Evolutionary conservation across 371 early-diverging fungal genomes (phyloP).

Genomic region (Actinomucor elegans): DNA sequence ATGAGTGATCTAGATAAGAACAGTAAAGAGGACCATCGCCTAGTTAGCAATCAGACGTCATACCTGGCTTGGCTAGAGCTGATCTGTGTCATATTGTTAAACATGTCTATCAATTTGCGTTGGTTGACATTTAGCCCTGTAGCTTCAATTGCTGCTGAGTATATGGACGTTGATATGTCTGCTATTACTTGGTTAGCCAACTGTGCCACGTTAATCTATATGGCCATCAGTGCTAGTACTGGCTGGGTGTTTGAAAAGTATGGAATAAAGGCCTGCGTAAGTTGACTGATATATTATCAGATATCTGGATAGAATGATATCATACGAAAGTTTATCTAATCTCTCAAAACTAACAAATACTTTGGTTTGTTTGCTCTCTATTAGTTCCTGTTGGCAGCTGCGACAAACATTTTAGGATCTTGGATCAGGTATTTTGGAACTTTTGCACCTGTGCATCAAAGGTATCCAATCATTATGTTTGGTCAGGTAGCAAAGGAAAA

Average conservation of each 20-base stretch:
- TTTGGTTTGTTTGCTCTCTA: no score
- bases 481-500: constrained; percentile 19
- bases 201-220: constrained; percentile 24
- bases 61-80: constrained; percentile 21
- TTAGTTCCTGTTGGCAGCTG: constrained; percentile 20
- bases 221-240: constrained; percentile 16
- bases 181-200: constrained; percentile 25
- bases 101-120: constrained; percentile 20
- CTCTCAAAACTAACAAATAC: no score
- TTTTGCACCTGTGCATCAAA: constrained; percentile 21
- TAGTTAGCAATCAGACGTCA: constrained; percentile 4
- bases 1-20: no score
- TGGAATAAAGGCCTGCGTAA: constrained; percentile 23
- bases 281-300: neutral
- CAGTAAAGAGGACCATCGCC: no score
- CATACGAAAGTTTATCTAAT: no score
- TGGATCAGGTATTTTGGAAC: constrained; percentile 27
- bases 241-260: constrained; percentile 29
- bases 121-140: constrained; percentile 29
- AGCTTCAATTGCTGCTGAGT: constrained; percentile 11
- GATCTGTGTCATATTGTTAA: constrained; percentile 7
- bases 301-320: neutral
- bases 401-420: constrained; percentile 12
- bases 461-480: constrained; percentile 21
- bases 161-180: constrained; percentile 18